phyloP scores from a whole-genome alignment of 2,329 filamentous ascomycete genomes.

The Basipetospora chlamydospora region DNA sequence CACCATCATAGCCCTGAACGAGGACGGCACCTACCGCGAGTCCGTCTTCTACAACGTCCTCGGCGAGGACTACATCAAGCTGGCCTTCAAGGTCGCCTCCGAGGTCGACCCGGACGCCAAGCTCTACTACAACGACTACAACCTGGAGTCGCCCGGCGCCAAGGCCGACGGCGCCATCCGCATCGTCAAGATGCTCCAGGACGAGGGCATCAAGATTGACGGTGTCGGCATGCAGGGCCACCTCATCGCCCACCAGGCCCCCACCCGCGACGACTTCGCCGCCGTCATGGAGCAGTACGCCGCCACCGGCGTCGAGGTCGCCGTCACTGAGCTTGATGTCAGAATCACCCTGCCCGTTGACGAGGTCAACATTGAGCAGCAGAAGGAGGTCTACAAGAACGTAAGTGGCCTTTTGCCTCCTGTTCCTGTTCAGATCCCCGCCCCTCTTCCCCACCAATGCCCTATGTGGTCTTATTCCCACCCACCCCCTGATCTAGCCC shows the following conservation, averaged over 20 bases:
- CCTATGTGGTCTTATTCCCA: background rate
- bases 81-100: slow-evolving; percentile 41
- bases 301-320: slow-evolving; percentile 31
- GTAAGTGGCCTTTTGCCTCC: no score
- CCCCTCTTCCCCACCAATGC: no score
- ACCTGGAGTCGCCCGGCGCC: slow-evolving; percentile 36
- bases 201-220: slow-evolving; percentile 40
- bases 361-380: slow-evolving; percentile 14
- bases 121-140: no score
- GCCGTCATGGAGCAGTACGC: slow-evolving; percentile 28
- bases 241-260: slow-evolving; percentile 39
- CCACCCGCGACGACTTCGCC: slow-evolving; percentile 23
- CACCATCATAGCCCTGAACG: no score
- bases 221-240: slow-evolving; percentile 49
- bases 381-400: slow-evolving; percentile 15
- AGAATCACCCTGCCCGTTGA: slow-evolving; percentile 20
- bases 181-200: slow-evolving; percentile 29
- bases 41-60: slow-evolving; percentile 40
- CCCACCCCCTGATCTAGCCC: background rate
- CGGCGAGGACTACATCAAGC: slow-evolving; percentile 39
- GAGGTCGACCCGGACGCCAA: slow-evolving; percentile 39
- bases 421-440: background rate
- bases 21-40: slow-evolving; percentile 37
- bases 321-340: slow-evolving; percentile 40
- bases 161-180: slow-evolving; percentile 30